Evolutionary conservation across 73 alveolate genomes (phyloP).

Genomic region (Paramecium sonneborni): DNA sequence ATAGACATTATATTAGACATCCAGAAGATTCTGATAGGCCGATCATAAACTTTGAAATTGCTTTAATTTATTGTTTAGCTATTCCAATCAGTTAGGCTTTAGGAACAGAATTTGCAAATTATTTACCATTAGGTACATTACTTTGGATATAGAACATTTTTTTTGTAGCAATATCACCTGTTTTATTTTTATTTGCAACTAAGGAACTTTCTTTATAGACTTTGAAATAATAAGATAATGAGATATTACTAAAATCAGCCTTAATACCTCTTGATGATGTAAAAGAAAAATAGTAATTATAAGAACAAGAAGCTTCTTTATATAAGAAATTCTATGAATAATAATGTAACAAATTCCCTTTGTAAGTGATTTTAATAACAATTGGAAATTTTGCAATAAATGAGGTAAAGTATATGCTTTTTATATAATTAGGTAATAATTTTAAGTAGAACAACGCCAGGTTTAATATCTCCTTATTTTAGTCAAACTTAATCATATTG

Average conservation of each 20-base stretch:
- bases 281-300: not conserved
- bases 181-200: not conserved
- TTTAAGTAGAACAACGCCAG: not conserved
- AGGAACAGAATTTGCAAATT: conserved; percentile 18
- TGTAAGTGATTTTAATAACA: not conserved
- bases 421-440: not conserved
- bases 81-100: not conserved
- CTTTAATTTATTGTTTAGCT: conserved; percentile 20
- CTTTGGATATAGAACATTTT: not conserved
- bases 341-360: not conserved
- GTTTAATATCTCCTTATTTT: not conserved
- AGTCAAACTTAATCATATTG: not conserved
- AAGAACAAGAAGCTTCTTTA: not conserved
- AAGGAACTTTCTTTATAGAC: not conserved
- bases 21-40: conserved; percentile 48
- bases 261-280: not conserved
- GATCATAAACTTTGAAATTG: conserved; percentile 6
- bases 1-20: not conserved
- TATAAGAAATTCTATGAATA: not conserved
- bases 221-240: not conserved
- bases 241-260: not conserved
- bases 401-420: not conserved
- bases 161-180: not conserved
- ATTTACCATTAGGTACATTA: not conserved
- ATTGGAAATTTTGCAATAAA: conserved; percentile 19